phyloP scores from a whole-genome alignment of 2,329 filamentous ascomycete species.

The Cadophora malorum region DNA sequence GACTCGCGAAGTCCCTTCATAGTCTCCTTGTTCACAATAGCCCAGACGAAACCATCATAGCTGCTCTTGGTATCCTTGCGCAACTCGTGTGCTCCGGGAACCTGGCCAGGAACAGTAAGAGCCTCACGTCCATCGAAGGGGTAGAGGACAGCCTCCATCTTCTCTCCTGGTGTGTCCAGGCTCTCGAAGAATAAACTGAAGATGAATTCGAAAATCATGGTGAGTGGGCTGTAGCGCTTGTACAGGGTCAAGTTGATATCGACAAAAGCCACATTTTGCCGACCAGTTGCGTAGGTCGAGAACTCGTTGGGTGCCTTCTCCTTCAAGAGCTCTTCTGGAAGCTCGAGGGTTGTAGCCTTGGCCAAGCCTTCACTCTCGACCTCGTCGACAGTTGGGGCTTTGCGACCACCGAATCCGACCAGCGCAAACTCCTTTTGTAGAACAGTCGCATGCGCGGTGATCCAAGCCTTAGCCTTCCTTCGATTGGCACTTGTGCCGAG shows the following conservation, averaged over 20 bases:
- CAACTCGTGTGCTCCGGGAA: slow-evolving; percentile 64
- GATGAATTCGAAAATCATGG: slow-evolving; percentile 65
- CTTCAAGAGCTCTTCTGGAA: slow-evolving; percentile 69
- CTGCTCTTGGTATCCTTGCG: slow-evolving; percentile 65
- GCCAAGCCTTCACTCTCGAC: slow-evolving; percentile 50
- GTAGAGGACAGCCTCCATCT: slow-evolving; percentile 78
- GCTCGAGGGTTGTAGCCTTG: slow-evolving; percentile 49
- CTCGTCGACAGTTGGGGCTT: slow-evolving; percentile 52
- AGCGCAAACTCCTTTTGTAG: slow-evolving; percentile 84
- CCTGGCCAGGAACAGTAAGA: slow-evolving; percentile 69
- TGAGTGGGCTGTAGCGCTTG: slow-evolving; percentile 43
- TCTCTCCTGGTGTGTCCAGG: slow-evolving; percentile 72
- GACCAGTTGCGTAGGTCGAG: slow-evolving; percentile 84
- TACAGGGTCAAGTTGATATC: slow-evolving; percentile 64
- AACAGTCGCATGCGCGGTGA: slow-evolving; percentile 72
- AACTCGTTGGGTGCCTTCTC: slow-evolving; percentile 91
- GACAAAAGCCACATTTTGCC: slow-evolving; percentile 90
- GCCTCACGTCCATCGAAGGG: slow-evolving; percentile 92
- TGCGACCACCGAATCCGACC: slow-evolving; percentile 76
- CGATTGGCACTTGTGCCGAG: slow-evolving; percentile 83
- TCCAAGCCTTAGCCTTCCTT: slow-evolving; percentile 80
- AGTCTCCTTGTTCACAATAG: slow-evolving; percentile 89
- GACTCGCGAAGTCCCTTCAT: slow-evolving; percentile 93
- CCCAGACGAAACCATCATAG: slow-evolving; percentile 94
- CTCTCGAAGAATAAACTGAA: slow-evolving; percentile 82